Percentiles rank a stretch among this genome's conserved stretches.
Evolutionary conservation across 176 grass and related monocot genomes (phyloP).

Genomic region (Olyra latifolia): DNA sequence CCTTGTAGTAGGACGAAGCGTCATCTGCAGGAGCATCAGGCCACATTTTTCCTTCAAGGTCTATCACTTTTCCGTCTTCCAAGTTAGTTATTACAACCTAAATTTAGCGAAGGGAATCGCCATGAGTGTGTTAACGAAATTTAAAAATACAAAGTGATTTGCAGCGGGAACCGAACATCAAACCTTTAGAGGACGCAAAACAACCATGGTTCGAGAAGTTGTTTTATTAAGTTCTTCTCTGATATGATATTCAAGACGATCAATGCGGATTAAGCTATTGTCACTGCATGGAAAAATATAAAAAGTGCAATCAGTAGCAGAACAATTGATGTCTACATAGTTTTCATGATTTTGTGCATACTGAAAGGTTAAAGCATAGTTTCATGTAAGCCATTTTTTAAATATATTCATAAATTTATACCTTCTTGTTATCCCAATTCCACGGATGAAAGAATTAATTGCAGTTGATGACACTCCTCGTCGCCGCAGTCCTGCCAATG

Average conservation of each 20-base stretch:
- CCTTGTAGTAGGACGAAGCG: slow-evolving; percentile 86
- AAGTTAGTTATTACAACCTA: slow-evolving; percentile 98
- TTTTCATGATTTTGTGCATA: neutral
- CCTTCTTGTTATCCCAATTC: slow-evolving; percentile 99
- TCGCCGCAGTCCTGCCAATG: slow-evolving; percentile 76
- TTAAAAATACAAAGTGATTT: slow-evolving; percentile 9
- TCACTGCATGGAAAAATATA: slow-evolving; percentile 66
- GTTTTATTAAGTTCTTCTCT: slow-evolving; percentile 97
- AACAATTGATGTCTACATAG: neutral
- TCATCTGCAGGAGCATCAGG: slow-evolving; percentile 92
- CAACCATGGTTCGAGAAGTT: slow-evolving; percentile 75
- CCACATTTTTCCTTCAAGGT: slow-evolving; percentile 98
- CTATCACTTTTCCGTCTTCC: slow-evolving; percentile 66
- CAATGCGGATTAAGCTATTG: slow-evolving; percentile 87
- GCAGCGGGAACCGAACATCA: slow-evolving; percentile 26
- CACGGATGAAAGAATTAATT: slow-evolving; percentile 94
- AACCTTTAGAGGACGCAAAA: slow-evolving; percentile 93
- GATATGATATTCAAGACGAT: slow-evolving; percentile 94
- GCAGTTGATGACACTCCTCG: slow-evolving; percentile 86
- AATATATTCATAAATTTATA: slow-evolving; percentile 28
- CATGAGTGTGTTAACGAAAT: slow-evolving; percentile 16
- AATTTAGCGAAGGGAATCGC: slow-evolving; percentile 15
- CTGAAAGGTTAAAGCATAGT: neutral
- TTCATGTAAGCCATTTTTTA: slow-evolving; percentile 1
- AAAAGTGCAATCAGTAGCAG: slow-evolving; percentile 20